Base-by-base conservation (phyloP, 2,329 filamentous ascomycete genomes). In the Trichoderma aggressivum region DNA sequence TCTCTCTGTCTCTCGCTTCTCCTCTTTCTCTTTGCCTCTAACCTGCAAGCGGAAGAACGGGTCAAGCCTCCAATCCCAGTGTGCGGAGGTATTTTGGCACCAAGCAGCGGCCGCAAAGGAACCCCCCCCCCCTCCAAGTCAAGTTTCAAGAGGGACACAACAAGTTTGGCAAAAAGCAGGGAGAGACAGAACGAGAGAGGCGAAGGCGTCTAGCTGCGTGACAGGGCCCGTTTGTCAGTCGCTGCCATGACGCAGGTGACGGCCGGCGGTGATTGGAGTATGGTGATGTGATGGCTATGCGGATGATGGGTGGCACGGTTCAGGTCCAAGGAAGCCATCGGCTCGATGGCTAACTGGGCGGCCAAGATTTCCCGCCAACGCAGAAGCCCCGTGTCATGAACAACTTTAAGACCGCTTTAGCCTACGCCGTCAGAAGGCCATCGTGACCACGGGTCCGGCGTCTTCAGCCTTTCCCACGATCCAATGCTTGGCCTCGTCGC, bases 231-330 rank as follows among this genome's bases (percentile, higher is more conserved):
- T 53, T 53, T 53, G 47, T 24, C 47, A 53, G n/a, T 53, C 47
- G 43, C 43, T 50, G 43, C 47, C 47, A 53, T 26, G 28, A 58
- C 32, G n/a, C 16, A 55, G 50, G 16, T 30, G 53, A 56, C 53
- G 18, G 50, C 63, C 28, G 24, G 24, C n/a, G 28, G 30, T 28
- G 65, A 69, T 60, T 50, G 65, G 55, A 60, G 39, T 60, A 61
- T 60, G 65, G 65, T 69, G 65, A 69, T 69, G 65, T 69, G 65
- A 69, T 69, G 65, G 59, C 65, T 36, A 69, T 69, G 65, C 65
- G 28, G 56, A 50, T 61, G 65, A 69, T 34, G 65, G 62, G 65
- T 67, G 64, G 64, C 64, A 67, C 64, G 55, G 64, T 50, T 58
- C 64, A 30, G 55, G 55, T 26, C n/a, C n/a, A 26, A 16, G 18